Percentiles rank a stretch among this genome's conserved stretches.
Evolutionary conservation across 768 basidiomycete species (phyloP).

Genomic region (Leccinum variicolor): DNA sequence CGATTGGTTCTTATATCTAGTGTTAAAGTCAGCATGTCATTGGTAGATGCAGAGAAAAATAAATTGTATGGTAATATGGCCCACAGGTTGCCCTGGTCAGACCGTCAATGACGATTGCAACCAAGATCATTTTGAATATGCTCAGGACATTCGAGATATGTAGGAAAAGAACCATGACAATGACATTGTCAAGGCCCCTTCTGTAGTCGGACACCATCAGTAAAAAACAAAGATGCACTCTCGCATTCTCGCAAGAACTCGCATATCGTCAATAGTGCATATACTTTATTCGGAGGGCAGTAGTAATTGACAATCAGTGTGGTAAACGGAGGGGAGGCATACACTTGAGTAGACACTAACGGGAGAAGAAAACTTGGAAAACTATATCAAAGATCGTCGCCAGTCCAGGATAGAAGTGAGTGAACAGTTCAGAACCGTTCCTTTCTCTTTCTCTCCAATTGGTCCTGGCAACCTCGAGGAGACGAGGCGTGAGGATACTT

Average conservation of each 20-base stretch:
- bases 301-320: conserved; percentile 20
- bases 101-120: not conserved
- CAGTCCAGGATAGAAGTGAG: conserved; percentile 2
- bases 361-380: not conserved
- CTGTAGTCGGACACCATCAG: not conserved
- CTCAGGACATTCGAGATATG: not conserved
- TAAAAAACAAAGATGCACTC: not conserved
- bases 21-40: no score
- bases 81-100: not conserved
- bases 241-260: not conserved
- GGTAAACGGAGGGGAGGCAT: not conserved
- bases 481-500: conserved; percentile 10
- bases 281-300: conserved; percentile 16
- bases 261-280: conserved; percentile 2
- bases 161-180: not conserved
- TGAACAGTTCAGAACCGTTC: conserved; percentile 17
- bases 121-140: not conserved
- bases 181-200: not conserved
- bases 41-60: no score
- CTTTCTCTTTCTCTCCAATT: conserved; percentile 11
- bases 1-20: no score
- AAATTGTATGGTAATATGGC: no score
- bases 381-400: conserved; percentile 20
- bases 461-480: conserved; percentile 23
- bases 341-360: conserved; percentile 19